Evolutionary conservation across 768 basidiomycete genomes (phyloP), one percentile per base, ranked within the genome.

Genomic region (Boletus fagicola): DNA sequence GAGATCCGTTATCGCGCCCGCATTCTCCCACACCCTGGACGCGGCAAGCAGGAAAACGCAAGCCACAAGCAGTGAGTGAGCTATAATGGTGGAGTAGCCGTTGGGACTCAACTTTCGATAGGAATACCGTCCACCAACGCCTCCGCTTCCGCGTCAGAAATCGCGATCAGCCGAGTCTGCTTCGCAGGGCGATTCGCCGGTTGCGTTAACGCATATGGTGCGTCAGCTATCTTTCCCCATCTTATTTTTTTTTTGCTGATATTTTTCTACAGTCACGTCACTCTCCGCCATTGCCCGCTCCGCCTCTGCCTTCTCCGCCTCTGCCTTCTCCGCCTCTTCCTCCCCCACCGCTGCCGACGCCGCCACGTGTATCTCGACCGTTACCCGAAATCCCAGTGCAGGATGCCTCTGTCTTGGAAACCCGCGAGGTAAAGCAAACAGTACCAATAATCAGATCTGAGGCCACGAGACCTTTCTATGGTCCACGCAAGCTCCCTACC

Each of bases 121-220:
- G 83, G 68, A 75, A 35, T 84, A 82, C 66, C 78, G 83, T n/a
- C 82, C 83, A 44, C 83, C 83, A 5, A 84, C 83, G 1, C 83
- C 83, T 3, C 83, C 83, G 28, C 68, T 83, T 26, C 77, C 75
- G 35, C 69, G 72, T 45, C 75, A 73, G 62, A 74, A 72, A 65
- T 72, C 67, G 31, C 71, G 68, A 47, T 68, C 66, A n/a, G 48
- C 53, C 15, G 71, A 70, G 39, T 62, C 63, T 33, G 0, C 56
- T 46, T 65, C 65, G 70, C 79, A 63, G 70, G 66, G 47, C 59
- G 66, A 74, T 20, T 77, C 62, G 54, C 70, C 64, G 42, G 66
- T 62, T 51, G 65, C 61, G 57, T 58, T 57, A 62, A 66, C 64
- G 40, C 64, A 67, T 28, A 70, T 39, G 54, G 72, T 62, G 65